phyloP scores from a whole-genome alignment of 768 basidiomycete genomes.

The Tulasnella sp. region DNA sequence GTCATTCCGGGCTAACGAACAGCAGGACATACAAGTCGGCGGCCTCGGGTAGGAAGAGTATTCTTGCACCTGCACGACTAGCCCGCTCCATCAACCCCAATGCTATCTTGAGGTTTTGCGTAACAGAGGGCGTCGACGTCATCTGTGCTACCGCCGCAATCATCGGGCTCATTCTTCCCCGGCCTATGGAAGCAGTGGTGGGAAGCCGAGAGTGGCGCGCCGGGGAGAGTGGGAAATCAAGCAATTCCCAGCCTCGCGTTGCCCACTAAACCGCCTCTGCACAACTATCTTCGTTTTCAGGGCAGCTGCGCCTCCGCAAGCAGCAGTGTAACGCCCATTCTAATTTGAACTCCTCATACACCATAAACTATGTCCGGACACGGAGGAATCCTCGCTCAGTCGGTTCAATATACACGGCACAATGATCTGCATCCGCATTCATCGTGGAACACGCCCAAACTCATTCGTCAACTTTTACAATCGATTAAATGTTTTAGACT shows the following conservation, averaged over 20 bases:
- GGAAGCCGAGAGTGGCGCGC: background rate
- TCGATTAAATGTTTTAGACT: too few species aligned
- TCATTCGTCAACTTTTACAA: too few species aligned
- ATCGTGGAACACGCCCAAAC: too few species aligned
- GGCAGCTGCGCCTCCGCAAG: background rate
- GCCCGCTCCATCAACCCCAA: slow-evolving; percentile 27
- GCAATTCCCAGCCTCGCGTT: background rate
- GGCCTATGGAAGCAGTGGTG: background rate
- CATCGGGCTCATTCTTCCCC: slow-evolving; percentile 6
- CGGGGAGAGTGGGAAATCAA: background rate
- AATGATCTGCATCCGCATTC: too few species aligned
- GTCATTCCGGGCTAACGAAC: background rate
- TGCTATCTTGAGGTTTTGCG: slow-evolving; percentile 20
- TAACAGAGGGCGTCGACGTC: slow-evolving; percentile 25
- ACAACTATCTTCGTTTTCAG: background rate
- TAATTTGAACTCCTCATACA: too few species aligned
- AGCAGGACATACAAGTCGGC: slow-evolving; percentile 25
- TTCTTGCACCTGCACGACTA: slow-evolving; percentile 19
- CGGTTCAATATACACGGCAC: too few species aligned
- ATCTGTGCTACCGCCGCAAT: slow-evolving; percentile 28
- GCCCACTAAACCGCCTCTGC: background rate
- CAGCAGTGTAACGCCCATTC: too few species aligned
- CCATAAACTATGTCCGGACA: too few species aligned
- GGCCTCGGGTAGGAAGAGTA: slow-evolving; percentile 30
- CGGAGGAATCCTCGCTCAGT: too few species aligned